Base-by-base conservation (phyloP, 495 filamentous ascomycete genomes). In the Aspergillus diversus region DNA sequence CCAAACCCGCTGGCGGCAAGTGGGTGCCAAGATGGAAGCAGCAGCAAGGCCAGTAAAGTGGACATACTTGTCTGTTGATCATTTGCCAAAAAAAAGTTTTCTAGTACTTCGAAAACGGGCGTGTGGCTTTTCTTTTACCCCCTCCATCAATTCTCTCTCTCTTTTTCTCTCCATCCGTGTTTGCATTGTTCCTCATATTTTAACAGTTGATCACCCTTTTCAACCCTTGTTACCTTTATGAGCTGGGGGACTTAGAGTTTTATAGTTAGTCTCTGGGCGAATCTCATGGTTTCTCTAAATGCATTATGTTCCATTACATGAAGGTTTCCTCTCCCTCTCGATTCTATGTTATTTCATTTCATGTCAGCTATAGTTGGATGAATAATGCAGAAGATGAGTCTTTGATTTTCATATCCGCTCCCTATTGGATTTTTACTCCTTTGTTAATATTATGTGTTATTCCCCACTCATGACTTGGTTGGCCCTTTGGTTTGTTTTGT, bases 11-110 rank as follows among this genome's bases (percentile, higher is more conserved):
- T 59, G 65, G 64, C 35, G 69, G 71, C 52, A 79, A 75, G 64
- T 81, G 79, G 79, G 77, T 80, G 33, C 79, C 79, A 17, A 70
- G 70, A 48, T 80, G 73, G 74, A 81, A 77, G 73, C 77, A 76
- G 66, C 74, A 76, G 65, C 72, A 78, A 59, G 65, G 63, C 63
- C 68, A 70, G 68, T 77, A 77, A 73, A 42, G 17, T 60, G 21
- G 32, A 39, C 35, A 54, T 39, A 11, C 63, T 61, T 61, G 59
- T 59, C 15, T 57, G 27, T 64, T 66, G 57, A 55, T 61, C 31
- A 12, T 47, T 7, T 42, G 47, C 21, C 21, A 27, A 27, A 27
- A 57, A 63, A 63, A 65, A 64, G 55, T 57, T 65, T 61, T 39
- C 39, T 59, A 52, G 50, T 37, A 42, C 48, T 47, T 53, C 52